Evolutionary conservation across 2,329 filamentous ascomycete genomes (phyloP).

Genomic region (Westerdykella sp.): DNA sequence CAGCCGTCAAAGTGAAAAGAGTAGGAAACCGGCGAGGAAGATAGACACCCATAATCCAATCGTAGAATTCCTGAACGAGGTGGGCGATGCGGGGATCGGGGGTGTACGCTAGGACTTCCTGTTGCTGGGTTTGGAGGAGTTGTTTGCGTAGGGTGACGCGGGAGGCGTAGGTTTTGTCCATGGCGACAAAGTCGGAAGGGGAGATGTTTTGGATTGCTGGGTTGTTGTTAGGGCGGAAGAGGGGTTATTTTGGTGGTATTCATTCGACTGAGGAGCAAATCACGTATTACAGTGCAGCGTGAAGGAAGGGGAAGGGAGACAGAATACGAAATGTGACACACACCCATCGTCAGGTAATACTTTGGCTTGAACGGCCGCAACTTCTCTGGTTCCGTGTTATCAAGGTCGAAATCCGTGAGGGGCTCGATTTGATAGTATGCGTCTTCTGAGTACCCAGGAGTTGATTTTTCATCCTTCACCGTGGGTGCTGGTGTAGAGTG

Average conservation of each 20-base stretch:
- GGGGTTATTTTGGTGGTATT: background rate
- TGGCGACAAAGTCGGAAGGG: slow-evolving; percentile 50
- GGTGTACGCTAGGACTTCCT: slow-evolving; percentile 37
- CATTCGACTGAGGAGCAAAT: too few relatives aligned
- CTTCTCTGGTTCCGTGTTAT: slow-evolving; percentile 46
- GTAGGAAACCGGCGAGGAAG: slow-evolving; percentile 53
- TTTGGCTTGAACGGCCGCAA: slow-evolving; percentile 55
- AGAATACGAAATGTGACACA: slow-evolving; percentile 5
- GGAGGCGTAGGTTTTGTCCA: slow-evolving; percentile 54
- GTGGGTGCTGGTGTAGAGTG: background rate
- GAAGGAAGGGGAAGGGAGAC: background rate
- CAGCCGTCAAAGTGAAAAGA: slow-evolving; percentile 41
- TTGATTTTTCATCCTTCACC: background rate
- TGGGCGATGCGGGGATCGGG: slow-evolving; percentile 31
- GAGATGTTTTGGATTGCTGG: slow-evolving; percentile 49
- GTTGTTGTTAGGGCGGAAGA: background rate
- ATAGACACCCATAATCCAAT: slow-evolving; percentile 49
- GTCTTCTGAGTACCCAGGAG: slow-evolving; percentile 13
- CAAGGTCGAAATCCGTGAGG: slow-evolving; percentile 47
- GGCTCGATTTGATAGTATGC: slow-evolving; percentile 42
- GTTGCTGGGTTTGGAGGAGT: slow-evolving; percentile 41
- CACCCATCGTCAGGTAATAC: slow-evolving; percentile 60
- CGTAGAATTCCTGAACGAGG: slow-evolving; percentile 53
- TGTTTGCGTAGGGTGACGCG: slow-evolving; percentile 47
- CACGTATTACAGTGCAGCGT: background rate